Evolutionary conservation across 306 rosid species (phyloP).

Genomic region (Glycine soja): DNA sequence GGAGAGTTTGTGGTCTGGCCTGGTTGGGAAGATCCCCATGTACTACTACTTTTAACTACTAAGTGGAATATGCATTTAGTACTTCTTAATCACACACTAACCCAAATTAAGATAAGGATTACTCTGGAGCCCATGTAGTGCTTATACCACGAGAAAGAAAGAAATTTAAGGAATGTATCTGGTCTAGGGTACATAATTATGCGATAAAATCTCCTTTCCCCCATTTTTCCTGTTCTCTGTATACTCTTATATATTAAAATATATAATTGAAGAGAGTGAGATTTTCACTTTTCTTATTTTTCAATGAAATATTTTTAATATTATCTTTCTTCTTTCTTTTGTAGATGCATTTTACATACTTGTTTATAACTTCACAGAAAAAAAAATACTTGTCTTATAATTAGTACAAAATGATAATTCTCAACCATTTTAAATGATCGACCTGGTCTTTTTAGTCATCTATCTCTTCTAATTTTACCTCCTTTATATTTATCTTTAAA

Average conservation of each 20-base stretch:
- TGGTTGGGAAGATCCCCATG: slow-evolving; percentile 56
- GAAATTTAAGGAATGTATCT: neutral
- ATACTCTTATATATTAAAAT: neutral
- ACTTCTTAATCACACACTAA: slow-evolving; percentile 50
- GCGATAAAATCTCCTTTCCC: neutral
- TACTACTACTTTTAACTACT: slow-evolving; percentile 35
- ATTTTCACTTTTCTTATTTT: neutral
- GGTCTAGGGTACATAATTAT: neutral
- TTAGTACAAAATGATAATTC: too few relatives aligned
- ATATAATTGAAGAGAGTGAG: neutral
- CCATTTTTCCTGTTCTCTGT: neutral
- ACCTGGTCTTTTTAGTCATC: neutral
- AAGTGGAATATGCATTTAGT: slow-evolving; percentile 49
- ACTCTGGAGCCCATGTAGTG: neutral
- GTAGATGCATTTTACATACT: neutral
- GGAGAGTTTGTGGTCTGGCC: slow-evolving; percentile 55
- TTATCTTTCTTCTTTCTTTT: neutral
- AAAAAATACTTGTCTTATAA: too few relatives aligned
- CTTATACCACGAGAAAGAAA: neutral
- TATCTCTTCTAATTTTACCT: neutral
- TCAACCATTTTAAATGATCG: neutral
- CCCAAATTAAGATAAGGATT: slow-evolving; percentile 35
- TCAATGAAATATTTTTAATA: neutral
- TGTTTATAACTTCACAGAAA: neutral
- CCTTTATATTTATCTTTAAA: neutral